Percentiles rank a stretch among this genome's conserved stretches.
Conservation (phyloP, 768 basidiomycete species). For the Scleroderma bovista region DNA sequence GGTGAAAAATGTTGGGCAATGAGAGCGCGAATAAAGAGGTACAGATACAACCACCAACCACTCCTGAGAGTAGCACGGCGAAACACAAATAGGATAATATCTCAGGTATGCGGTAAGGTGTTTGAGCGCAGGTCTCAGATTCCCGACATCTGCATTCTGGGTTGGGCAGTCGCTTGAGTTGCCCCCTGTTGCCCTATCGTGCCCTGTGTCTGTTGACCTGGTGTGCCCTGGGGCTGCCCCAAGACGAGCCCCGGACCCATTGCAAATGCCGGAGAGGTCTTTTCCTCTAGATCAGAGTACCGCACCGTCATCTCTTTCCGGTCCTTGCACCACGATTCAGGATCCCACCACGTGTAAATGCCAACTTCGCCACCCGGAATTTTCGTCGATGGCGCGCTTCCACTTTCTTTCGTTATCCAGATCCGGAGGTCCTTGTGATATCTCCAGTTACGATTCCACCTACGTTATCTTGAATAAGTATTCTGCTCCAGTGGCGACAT, state of each 20-base stretch:
- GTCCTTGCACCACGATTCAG: conserved; percentile 72
- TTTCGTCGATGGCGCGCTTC: conserved; percentile 69
- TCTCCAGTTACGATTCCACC: conserved; percentile 93
- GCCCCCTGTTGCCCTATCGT: conserved; percentile 24
- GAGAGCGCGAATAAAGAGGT: conserved; percentile 29
- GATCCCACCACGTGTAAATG: conserved; percentile 87
- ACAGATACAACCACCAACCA: conserved; percentile 36
- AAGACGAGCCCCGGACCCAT: conserved; percentile 44
- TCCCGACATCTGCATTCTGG: conserved; percentile 32
- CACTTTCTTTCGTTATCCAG: conserved; percentile 85
- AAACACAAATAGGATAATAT: conserved; percentile 18
- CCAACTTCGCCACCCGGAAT: conserved; percentile 81
- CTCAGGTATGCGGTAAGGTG: not conserved
- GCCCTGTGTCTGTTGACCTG: conserved; percentile 36
- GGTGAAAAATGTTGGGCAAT: conserved; percentile 10
- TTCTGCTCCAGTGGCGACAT: conserved; percentile 1
- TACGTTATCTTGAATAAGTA: conserved; percentile 25
- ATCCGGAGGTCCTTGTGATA: conserved; percentile 87
- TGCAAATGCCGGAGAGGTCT: conserved; percentile 57
- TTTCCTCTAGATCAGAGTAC: conserved; percentile 72
- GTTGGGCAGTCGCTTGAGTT: conserved; percentile 22
- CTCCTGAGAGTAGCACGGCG: conserved; percentile 25
- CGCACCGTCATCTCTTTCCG: conserved; percentile 74
- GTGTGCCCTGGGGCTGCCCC: conserved; percentile 29
- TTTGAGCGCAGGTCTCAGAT: conserved; percentile 15